These are phyloP conservation scores for Drechslerella stenobrocha DNA, from an alignment of 2,329 filamentous ascomycete genomes.

Conservation along the genomic window DNA sequence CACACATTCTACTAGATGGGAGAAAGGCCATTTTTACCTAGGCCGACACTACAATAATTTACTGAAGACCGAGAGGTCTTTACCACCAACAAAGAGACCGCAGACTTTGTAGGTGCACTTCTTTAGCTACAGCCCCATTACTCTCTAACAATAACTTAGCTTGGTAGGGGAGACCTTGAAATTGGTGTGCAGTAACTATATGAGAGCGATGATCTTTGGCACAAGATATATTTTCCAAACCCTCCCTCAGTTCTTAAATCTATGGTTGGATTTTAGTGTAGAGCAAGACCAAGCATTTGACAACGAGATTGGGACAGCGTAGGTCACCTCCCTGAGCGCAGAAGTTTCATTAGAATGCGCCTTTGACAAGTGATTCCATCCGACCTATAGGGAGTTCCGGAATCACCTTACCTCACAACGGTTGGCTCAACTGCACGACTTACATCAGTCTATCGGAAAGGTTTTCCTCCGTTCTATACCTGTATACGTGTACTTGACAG, in stretches of 20 bases:
- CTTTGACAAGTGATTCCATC: conserved; percentile 46
- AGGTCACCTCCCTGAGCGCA: conserved; percentile 45
- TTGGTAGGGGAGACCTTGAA: conserved; percentile 81
- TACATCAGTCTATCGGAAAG: conserved; percentile 77
- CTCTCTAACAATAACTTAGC: conserved; percentile 55
- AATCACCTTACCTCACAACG: conserved; percentile 60
- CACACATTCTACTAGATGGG: conserved; percentile 65
- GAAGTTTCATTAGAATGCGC: conserved; percentile 23
- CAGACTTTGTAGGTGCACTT: conserved; percentile 63
- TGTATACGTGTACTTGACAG: conserved; percentile 62
- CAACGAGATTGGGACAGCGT: conserved; percentile 59
- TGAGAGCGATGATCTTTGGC: conserved; percentile 81
- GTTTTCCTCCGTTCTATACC: conserved; percentile 67
- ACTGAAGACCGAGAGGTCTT: conserved; percentile 79
- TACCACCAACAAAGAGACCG: conserved; percentile 75
- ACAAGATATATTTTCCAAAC: conserved; percentile 97
- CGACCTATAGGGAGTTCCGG: conserved; percentile 56
- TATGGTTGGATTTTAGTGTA: conserved; percentile 90
- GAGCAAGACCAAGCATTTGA: conserved; percentile 67
- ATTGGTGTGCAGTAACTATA: conserved; percentile 89
- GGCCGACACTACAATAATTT: conserved; percentile 97
- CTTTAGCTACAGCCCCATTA: neutral
- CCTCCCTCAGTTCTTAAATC: conserved; percentile 82
- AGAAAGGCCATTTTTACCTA: conserved; percentile 96
- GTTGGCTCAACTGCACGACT: conserved; percentile 67